Base-by-base conservation (phyloP, 148 eudicot genomes). In the Rhododendron kiyosumense region DNA sequence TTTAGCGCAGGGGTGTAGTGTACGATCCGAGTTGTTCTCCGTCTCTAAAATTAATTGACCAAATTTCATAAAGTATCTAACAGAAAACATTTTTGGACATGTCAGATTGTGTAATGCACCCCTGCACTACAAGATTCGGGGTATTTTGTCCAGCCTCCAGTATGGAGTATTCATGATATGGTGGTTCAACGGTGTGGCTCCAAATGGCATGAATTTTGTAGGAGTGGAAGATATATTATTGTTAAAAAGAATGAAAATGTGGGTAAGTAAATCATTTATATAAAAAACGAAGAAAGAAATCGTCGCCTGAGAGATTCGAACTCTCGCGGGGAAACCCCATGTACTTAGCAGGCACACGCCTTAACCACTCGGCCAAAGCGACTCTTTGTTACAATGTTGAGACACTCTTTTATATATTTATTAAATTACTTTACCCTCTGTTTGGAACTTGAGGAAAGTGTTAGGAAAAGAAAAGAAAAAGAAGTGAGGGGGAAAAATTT, bases 291-390 rank as follows among this genome's bases (percentile, higher is more conserved):
- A 18, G 6, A 15, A 57, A 54, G 0, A 18, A 1, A 3, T 1
- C 45, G 79, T 75, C 46, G 46, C 45, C 79, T 75, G 78, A 75
- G 79, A 75, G 48, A 75, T 75, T 75, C 48, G 79, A 75, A 75
- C 79, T 75, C 79, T 17, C 46, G 79, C 79, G 48, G 79, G 46
- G 46, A 17, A 75, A 69, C 75, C 75, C 79, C 79, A 75, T 75
- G 79, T 75, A 75, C 79, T 75, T 34, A 75, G 48, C 79, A 36
- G 79, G 97, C 98, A 95, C 97, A 95, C 99, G 99, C 99, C 98
- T 96, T 96, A 96, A 96, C 99, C 99, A 95, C 99, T 96, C 99
- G 99, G 99, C 99, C 99, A 95, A 96, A 95, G 97, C 95, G 97
- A 89, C 99, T 34, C 13, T 75, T 7, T 24, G 26, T 1, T 7